These are phyloP conservation scores for Lithohypha guttulata DNA, from an alignment of 2,329 filamentous ascomycete species.

Conservation along the genomic window DNA sequence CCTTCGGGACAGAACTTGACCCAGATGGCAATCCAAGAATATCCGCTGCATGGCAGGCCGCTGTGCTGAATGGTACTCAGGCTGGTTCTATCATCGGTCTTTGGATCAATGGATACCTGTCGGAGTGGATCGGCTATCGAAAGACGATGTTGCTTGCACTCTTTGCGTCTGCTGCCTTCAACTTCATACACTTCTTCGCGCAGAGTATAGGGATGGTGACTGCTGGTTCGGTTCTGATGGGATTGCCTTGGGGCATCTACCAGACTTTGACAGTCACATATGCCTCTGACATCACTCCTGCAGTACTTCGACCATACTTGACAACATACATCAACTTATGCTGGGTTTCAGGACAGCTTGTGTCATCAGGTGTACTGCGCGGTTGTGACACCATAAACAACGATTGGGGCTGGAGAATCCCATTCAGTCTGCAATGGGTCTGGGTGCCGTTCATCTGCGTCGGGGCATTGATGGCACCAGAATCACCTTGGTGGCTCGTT, in stretches of 20 bases:
- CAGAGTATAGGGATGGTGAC: constrained; percentile 36
- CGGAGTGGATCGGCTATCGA: constrained; percentile 41
- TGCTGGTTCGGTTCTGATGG: constrained; percentile 36
- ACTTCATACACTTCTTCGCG: constrained; percentile 41
- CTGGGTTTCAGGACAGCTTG: constrained; percentile 51
- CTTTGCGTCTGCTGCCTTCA: constrained; percentile 35
- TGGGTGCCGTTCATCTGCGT: too few species aligned
- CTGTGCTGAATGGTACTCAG: constrained; percentile 33
- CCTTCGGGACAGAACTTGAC: constrained; percentile 29
- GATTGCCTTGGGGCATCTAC: constrained; percentile 35
- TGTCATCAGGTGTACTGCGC: constrained; percentile 30
- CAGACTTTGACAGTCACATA: constrained; percentile 49
- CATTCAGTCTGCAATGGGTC: too few species aligned
- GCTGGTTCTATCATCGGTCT: constrained; percentile 40
- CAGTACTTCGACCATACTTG: constrained; percentile 45
- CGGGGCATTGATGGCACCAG: too few species aligned
- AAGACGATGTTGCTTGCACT: constrained; percentile 40
- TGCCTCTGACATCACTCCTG: constrained; percentile 54
- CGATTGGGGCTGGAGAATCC: too few species aligned
- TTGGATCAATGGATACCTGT: constrained; percentile 39
- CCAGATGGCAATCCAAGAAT: constrained; percentile 28
- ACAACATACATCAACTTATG: constrained; percentile 50
- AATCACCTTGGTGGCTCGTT: too few species aligned
- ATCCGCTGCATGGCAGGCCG: constrained; percentile 31
- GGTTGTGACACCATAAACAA: too few species aligned